Evolutionary conservation across 2,329 filamentous ascomycete species (phyloP).

Genomic region (Coniochaeta sp.): DNA sequence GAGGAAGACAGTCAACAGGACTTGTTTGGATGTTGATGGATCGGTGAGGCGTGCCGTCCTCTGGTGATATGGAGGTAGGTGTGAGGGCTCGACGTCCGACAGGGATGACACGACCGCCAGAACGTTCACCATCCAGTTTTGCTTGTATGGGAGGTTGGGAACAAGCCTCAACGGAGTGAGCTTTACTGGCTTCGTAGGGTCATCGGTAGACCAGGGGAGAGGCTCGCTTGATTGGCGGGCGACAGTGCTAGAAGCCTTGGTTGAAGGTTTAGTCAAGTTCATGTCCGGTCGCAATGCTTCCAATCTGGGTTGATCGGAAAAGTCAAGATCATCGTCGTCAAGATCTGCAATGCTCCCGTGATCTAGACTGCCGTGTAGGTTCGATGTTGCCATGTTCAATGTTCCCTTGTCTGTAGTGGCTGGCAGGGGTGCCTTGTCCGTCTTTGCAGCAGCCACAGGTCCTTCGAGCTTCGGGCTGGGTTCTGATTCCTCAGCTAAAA

Average conservation of each 20-base stretch:
- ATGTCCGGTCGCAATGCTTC: neutral
- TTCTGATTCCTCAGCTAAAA: neutral
- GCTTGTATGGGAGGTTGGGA: constrained; percentile 44
- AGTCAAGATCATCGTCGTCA: neutral
- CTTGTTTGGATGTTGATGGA: constrained; percentile 42
- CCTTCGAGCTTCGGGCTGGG: neutral
- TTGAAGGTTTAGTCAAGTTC: neutral
- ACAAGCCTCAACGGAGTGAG: constrained; percentile 41
- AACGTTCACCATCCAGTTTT: constrained; percentile 51
- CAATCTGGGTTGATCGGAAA: neutral
- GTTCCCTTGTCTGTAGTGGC: neutral
- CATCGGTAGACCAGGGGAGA: constrained; percentile 31
- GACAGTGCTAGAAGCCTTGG: neutral
- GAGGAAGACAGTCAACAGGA: constrained; percentile 46
- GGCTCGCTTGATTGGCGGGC: constrained; percentile 11
- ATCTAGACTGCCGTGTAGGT: neutral
- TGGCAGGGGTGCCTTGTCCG: neutral
- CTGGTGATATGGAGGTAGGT: constrained; percentile 41
- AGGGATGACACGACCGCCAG: constrained; percentile 42
- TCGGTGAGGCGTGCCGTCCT: constrained; percentile 44
- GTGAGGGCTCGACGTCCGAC: constrained; percentile 38
- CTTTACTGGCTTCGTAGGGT: constrained; percentile 36
- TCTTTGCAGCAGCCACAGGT: neutral
- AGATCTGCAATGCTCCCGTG: neutral
- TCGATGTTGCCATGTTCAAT: neutral